Base-by-base conservation (phyloP, 2,329 filamentous ascomycete species). In the Apiospora koreana region DNA sequence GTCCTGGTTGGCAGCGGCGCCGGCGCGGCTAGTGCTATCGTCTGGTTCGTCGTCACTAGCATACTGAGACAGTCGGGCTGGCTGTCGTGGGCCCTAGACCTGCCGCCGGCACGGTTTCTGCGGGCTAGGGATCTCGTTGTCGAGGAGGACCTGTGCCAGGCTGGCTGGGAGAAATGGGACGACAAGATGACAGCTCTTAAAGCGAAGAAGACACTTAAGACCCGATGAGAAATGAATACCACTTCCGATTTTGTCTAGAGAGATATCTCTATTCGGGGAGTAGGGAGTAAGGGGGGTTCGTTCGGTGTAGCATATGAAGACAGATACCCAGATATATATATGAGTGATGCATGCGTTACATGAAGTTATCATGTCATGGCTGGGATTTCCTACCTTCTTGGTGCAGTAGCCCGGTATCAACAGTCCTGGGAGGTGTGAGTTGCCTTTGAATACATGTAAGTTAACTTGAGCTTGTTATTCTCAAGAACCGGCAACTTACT, bases 101-200 rank as follows among this genome's bases (percentile, higher is more conserved):
- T 89, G 45, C 87, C 89, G 38, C 75, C 92, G 4, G 88, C 89
- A 3, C 87, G 88, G 77, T 86, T 90, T 73, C 83, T 96, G 65
- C 87, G 95, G 71, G 84, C 97, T 65, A 87, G 96, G 71, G 96
- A 99, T 81, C 83, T 99, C 72, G 90, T 97, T 16, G 86, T 97
- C 8, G 92, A 92, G 79, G 95, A 98, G 82, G 95, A 98, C 81
- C 82, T 97, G 75, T 92, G 92, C 43, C 94, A 97, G 83, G 92
- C 94, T 54, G 96, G 96, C 2, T 99, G 95, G 95, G 93, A 95
- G 82, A 92, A 93, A 79, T 98, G 95, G 94, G 91, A 95, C 80
- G 84, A 85, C 66, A 84, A 83, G 74, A 76, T 76, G 48, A 81
- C 80, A 35, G 78, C 75, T 21, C 72, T 75, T 68, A 76, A 78